Conservation (phyloP, 129 eudicot genomes). For the Arctium minus region DNA sequence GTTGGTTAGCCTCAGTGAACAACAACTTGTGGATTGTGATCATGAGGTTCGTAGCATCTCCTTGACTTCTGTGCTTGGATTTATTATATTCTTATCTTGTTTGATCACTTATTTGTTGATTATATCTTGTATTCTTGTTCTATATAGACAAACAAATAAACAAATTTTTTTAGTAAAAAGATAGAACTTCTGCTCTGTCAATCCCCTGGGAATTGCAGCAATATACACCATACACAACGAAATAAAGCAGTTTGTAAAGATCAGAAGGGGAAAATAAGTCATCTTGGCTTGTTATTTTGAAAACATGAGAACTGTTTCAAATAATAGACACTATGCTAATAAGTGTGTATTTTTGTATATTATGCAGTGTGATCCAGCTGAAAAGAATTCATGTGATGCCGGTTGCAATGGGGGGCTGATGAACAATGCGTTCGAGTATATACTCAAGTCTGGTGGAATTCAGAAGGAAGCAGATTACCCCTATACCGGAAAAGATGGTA, state of each 20-base stretch:
- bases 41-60: conserved; percentile 58
- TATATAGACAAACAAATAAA: not conserved
- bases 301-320: not conserved
- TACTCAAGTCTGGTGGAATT: conserved; percentile 75
- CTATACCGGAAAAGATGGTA: conserved; percentile 74
- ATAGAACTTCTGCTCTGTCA: not conserved
- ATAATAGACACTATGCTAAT: not conserved
- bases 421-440: conserved; percentile 85
- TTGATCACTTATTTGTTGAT: not conserved
- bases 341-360: not conserved
- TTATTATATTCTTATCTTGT: not conserved
- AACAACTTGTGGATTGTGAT: conserved; percentile 95
- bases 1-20: conserved; percentile 93
- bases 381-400: conserved; percentile 56
- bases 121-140: not conserved
- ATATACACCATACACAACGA: not conserved
- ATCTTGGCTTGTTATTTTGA: not conserved
- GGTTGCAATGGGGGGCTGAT: conserved; percentile 94
- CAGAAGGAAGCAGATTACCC: conserved; percentile 74
- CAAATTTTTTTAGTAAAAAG: not conserved
- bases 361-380: conserved; percentile 79
- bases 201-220: not conserved
- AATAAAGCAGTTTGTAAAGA: not conserved
- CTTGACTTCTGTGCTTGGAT: conserved; percentile 2
- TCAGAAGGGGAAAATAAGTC: not conserved